phyloP scores from a whole-genome alignment of 805 yeast genomes.

The Saturnispora mendoncae region DNA sequence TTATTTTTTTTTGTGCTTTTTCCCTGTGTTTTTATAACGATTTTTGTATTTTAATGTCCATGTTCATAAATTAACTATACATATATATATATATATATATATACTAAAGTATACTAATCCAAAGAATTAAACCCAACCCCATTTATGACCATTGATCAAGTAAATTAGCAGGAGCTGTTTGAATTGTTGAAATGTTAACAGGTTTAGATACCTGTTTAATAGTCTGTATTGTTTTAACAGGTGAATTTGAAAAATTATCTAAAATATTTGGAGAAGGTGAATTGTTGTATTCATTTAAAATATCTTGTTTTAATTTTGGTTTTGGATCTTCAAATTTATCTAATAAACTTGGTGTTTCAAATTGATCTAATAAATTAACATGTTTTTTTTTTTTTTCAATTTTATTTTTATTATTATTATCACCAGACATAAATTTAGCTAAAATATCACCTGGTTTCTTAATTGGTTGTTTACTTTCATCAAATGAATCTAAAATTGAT shows the following conservation, averaged over 20 bases:
- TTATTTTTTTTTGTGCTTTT: background rate
- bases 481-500: constrained; percentile 3
- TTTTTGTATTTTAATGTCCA: background rate
- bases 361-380: constrained; percentile 1
- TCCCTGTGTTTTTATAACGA: background rate
- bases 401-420: background rate
- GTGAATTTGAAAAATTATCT: background rate
- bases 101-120: too few species aligned
- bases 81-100: too few species aligned
- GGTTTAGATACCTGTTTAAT: background rate
- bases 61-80: too few species aligned
- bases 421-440: constrained; percentile 10
- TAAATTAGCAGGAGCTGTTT: constrained; percentile 4
- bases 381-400: background rate
- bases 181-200: too few species aligned
- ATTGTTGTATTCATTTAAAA: too few species aligned
- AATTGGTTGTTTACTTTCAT: background rate
- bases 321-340: constrained; percentile 3
- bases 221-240: too few species aligned
- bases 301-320: too few species aligned
- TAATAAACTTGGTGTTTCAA: constrained; percentile 1
- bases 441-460: constrained; percentile 15
- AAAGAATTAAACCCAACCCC: too few species aligned
- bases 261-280: background rate
- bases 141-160: constrained; percentile 8